These are phyloP conservation scores for Theobroma grandiflorum DNA, from an alignment of 441 rosid species.

Conservation along the genomic window DNA sequence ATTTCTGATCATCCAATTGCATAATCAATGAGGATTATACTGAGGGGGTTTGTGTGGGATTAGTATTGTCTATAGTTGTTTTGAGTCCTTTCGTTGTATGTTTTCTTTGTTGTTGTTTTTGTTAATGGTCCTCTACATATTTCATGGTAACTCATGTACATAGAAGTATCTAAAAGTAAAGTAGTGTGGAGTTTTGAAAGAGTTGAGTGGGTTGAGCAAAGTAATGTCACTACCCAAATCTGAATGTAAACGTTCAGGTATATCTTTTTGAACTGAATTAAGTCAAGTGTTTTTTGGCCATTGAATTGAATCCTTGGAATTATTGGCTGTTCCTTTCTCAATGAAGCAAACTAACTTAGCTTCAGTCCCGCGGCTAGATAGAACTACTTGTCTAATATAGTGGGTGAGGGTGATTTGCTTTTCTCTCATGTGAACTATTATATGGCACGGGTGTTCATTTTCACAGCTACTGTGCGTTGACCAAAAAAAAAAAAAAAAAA, in stretches of 20 bases:
- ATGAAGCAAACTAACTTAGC: not conserved
- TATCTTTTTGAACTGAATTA: not conserved
- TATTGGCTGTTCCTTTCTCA: not conserved
- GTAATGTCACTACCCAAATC: not conserved
- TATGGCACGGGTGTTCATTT: not conserved
- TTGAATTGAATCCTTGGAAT: not conserved
- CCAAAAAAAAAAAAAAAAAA: not conserved
- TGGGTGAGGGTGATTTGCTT: not conserved
- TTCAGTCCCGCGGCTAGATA: not conserved
- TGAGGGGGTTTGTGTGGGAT: conserved; percentile 30
- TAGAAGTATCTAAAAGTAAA: not conserved
- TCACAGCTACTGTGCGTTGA: not conserved
- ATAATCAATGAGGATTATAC: conserved; percentile 14
- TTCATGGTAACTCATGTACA: conserved; percentile 30
- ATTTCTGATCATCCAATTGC: conserved; percentile 17
- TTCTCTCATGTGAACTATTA: not conserved
- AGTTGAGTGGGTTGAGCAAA: conserved; percentile 18
- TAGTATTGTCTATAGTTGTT: conserved; percentile 28
- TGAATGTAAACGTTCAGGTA: not conserved
- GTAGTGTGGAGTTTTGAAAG: conserved; percentile 10
- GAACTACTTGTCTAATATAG: not conserved
- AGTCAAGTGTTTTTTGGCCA: not conserved
- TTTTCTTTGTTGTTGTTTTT: conserved; percentile 12
- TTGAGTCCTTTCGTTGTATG: not conserved
- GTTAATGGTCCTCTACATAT: not conserved